Evolutionary conservation across 345 rosid species (phyloP).

Genomic region (Lepidium sativum): DNA sequence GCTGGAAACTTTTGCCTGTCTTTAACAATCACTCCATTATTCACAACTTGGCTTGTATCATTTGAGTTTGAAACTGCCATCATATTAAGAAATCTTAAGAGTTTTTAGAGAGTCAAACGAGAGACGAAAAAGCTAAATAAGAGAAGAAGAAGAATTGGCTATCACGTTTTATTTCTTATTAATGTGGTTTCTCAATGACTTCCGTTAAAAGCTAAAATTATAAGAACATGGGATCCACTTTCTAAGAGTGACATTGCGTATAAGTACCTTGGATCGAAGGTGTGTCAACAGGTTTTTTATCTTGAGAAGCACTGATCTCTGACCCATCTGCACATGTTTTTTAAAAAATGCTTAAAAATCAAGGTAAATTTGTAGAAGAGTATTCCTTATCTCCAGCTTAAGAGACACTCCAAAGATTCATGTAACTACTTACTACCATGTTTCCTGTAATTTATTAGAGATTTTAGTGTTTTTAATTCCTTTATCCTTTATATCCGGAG

Average conservation of each 20-base stretch:
- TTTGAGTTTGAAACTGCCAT: constrained; percentile 21
- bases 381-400: too few species aligned
- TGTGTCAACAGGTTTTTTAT: constrained; percentile 6
- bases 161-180: constrained; percentile 15
- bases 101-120: constrained; percentile 5
- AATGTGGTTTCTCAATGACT: constrained; percentile 6
- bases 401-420: too few species aligned
- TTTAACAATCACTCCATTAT: not conserved
- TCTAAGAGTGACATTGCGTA: constrained; percentile 1
- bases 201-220: constrained; percentile 4
- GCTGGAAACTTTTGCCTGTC: constrained; percentile 2
- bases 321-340: constrained; percentile 16
- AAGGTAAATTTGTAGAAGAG: not conserved
- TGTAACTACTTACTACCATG: not conserved
- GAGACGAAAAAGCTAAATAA: constrained; percentile 2
- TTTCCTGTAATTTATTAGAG: not conserved
- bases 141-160: constrained; percentile 18
- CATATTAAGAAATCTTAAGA: not conserved
- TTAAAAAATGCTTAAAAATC: not conserved
- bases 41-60: constrained; percentile 10
- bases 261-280: constrained; percentile 13
- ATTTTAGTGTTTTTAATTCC: not conserved
- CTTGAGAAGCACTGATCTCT: constrained; percentile 5
- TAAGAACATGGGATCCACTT: constrained; percentile 31
- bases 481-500: not conserved